These are phyloP conservation scores for Farysia itapuensis DNA, from an alignment of 1,284 basidiomycete species.

Conservation along the genomic window DNA sequence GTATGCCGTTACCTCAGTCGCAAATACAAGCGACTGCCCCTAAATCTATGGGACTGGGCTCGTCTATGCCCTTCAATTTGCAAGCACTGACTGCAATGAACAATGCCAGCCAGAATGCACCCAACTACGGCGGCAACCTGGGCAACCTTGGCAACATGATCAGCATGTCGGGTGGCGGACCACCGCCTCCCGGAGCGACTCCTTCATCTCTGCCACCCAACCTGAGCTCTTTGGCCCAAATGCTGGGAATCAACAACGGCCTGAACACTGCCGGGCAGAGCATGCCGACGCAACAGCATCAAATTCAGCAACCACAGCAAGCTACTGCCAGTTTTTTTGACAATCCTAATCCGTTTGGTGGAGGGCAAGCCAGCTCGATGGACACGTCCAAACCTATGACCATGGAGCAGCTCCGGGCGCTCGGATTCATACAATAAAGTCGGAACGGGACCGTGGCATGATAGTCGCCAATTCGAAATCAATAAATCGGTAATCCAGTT, in stretches of 20 bases:
- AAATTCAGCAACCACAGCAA: constrained; percentile 6
- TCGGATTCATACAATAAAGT: constrained; percentile 25
- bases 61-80: constrained; percentile 35
- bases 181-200: not conserved
- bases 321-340: not conserved
- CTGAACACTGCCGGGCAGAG: not conserved
- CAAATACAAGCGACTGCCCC: not conserved
- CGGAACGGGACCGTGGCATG: too few species aligned
- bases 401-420: constrained; percentile 31
- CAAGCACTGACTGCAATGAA: constrained; percentile 13
- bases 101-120: not conserved
- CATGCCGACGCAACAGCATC: constrained; percentile 1
- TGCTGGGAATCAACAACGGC: constrained; percentile 2
- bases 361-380: not conserved
- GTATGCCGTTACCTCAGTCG: too few species aligned
- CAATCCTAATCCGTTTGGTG: not conserved
- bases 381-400: constrained; percentile 34
- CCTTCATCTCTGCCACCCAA: not conserved
- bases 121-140: constrained; percentile 1
- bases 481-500: too few species aligned
- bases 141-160: constrained; percentile 3
- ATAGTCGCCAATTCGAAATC: too few species aligned
- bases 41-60: constrained; percentile 25
- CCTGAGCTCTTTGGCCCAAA: not conserved
- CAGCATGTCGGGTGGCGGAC: not conserved